Evolutionary conservation across 345 rosid genomes (phyloP), one percentile per base, ranked within the genome.

Genomic region (Eucalyptus albens): DNA sequence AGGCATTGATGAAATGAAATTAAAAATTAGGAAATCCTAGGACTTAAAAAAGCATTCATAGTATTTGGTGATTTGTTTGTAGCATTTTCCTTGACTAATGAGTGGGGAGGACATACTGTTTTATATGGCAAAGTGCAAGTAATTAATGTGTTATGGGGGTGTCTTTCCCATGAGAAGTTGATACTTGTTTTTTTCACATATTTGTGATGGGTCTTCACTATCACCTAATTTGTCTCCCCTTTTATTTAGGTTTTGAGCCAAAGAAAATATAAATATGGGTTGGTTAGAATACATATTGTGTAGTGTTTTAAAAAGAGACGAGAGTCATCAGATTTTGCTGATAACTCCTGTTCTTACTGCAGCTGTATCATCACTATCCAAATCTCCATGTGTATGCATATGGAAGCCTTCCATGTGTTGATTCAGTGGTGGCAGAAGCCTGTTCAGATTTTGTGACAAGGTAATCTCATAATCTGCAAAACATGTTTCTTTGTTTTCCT

Each of bases 391-490:
- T 97, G 55, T 96, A 94, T 92, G 91, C 96, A 47, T 97, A 91
- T 90, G 99, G 99, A 47, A 95, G 99, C 27, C 98, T 97, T 90
- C 99, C 99, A 22, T 97, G 98, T 88, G 93, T 95, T 88, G 97
- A 97, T 93, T 94, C 92, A 31, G 93, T 90, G 67, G 94, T 95
- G 65, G 97, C 99, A 60, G 94, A 94, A 88, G 96, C 99, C 26
- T 96, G 99, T 92, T 94, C 99, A 1, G 95, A 93, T 21, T 97
- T 97, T 89, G 92, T 97, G 87, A 97, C 98, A 47, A 96, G 99
- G 99, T 97, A 93, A 90, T 42, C 53, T 31, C 44, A 42, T 62
- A 59, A 15, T 65, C 29, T 37, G 86, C 24, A 60, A 51, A 49
- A 47, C 81, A 62, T 37, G 42, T n/a, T 49, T 49, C 5, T 12